Conservation (phyloP, 495 filamentous ascomycete species). For the Penicillium turbatum region DNA sequence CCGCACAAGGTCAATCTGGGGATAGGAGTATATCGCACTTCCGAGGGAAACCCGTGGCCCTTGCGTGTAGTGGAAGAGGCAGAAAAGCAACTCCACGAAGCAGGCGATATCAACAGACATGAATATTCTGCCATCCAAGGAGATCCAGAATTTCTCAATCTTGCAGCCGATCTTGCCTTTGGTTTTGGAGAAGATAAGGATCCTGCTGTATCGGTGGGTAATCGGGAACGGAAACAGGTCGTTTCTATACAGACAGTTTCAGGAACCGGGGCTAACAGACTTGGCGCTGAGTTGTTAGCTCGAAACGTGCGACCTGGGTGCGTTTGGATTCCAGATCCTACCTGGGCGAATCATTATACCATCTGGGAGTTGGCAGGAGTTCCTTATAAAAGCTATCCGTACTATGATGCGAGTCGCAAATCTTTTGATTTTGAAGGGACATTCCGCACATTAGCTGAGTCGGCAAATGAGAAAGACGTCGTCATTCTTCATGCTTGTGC, state of each 20-base stretch:
- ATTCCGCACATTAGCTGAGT: conserved; percentile 12
- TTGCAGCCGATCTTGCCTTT: conserved; percentile 14
- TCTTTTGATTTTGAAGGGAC: conserved; percentile 23
- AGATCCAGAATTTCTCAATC: conserved; percentile 7
- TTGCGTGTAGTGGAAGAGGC: conserved; percentile 27
- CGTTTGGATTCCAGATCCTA: conserved; percentile 29
- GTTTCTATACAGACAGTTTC: conserved; percentile 65
- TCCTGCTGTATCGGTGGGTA: conserved; percentile 13
- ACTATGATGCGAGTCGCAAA: conserved; percentile 21
- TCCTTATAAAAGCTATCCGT: conserved; percentile 24
- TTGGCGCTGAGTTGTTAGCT: conserved; percentile 72
- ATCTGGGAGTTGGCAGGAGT: conserved; percentile 26
- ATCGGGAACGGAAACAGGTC: conserved; percentile 18
- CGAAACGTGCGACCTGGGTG: conserved; percentile 11
- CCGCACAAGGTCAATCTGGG: conserved; percentile 33
- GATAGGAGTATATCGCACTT: conserved; percentile 34
- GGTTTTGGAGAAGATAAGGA: conserved; percentile 12
- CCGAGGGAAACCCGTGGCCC: conserved; percentile 33
- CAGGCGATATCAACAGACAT: conserved; percentile 7
- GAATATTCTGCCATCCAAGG: conserved; percentile 18
- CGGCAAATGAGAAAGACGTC: conserved; percentile 23
- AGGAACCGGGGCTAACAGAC: conserved; percentile 76
- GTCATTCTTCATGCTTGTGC: conserved; percentile 42
- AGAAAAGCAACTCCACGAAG: conserved; percentile 16
- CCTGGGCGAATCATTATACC: conserved; percentile 31